Evolutionary conservation across 257 asterid genomes (phyloP).

Genomic region (Scutellaria minor): DNA sequence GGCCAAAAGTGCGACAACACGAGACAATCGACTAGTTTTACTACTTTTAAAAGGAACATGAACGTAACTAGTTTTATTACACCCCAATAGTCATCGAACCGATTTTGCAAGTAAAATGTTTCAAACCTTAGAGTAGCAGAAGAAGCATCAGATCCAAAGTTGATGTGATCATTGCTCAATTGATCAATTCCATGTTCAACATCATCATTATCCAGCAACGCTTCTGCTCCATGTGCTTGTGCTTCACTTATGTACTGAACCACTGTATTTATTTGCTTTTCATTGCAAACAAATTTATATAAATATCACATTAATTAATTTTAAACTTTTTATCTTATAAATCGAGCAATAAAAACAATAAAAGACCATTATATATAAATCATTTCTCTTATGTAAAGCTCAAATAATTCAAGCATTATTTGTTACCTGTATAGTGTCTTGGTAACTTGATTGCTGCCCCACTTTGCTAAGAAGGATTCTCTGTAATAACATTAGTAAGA

Average conservation of each 20-base stretch:
- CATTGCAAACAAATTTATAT: neutral
- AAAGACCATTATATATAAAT: neutral
- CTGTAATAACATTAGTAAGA: conserved; percentile 36
- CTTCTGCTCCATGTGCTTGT: conserved; percentile 46
- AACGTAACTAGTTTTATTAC: no score
- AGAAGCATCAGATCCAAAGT: conserved; percentile 54
- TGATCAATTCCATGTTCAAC: conserved; percentile 37
- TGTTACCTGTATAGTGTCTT: conserved; percentile 68
- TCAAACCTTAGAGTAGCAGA: conserved; percentile 47
- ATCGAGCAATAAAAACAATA: neutral
- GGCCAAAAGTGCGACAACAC: no score
- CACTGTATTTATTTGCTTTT: conserved; percentile 69
- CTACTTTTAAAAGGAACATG: no score
- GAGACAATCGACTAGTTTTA: no score
- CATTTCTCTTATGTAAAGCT: neutral
- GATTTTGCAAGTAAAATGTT: neutral
- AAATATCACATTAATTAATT: neutral
- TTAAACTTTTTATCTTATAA: neutral
- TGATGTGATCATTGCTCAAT: conserved; percentile 44
- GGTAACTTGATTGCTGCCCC: conserved; percentile 67
- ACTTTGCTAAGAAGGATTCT: conserved; percentile 47
- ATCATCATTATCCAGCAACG: conserved; percentile 47
- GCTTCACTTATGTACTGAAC: conserved; percentile 65
- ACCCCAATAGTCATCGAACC: no score
- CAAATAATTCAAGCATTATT: neutral